Evolutionary conservation across 108 stramenopile genomes (phyloP).

Genomic region (Craspedostauros australis): DNA sequence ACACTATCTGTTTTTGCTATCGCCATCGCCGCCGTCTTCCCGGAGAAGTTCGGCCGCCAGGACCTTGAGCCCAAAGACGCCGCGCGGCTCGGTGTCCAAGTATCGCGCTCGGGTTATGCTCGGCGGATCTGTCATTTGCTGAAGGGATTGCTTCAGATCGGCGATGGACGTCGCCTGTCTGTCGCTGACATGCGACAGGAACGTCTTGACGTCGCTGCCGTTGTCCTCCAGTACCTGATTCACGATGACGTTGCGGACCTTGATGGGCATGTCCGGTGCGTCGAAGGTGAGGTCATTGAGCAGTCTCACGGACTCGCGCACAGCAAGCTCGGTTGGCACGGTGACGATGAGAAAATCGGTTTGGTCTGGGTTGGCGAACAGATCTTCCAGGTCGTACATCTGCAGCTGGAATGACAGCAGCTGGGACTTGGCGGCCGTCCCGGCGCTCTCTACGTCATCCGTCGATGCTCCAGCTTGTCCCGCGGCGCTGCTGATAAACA

Average conservation of each 20-base stretch:
- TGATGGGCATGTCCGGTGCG: slow-evolving; percentile 80
- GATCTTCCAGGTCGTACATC: slow-evolving; percentile 86
- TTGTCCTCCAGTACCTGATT: slow-evolving; percentile 80
- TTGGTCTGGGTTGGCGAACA: slow-evolving; percentile 72
- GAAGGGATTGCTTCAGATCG: slow-evolving; percentile 27
- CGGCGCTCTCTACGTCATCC: slow-evolving; percentile 60
- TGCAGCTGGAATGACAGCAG: slow-evolving; percentile 77
- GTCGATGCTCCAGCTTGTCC: slow-evolving; percentile 31
- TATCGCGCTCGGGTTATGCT: slow-evolving; percentile 54
- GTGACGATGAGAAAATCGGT: slow-evolving; percentile 93
- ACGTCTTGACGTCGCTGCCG: slow-evolving; percentile 34
- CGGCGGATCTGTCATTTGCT: slow-evolving; percentile 26
- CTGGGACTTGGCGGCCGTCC: slow-evolving; percentile 53
- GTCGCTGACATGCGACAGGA: slow-evolving; percentile 28
- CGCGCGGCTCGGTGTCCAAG: slow-evolving; percentile 80
- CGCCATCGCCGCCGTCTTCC: slow-evolving; percentile 22
- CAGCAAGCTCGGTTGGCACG: slow-evolving; percentile 82
- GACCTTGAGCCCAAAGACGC: slow-evolving; percentile 80
- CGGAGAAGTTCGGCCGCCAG: slow-evolving; percentile 50
- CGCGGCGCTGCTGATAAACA: slow-evolving; percentile 31
- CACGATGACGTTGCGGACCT: slow-evolving; percentile 75
- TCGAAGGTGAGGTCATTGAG: slow-evolving; percentile 86
- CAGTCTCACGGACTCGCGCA: slow-evolving; percentile 76
- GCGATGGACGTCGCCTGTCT: slow-evolving; percentile 31
- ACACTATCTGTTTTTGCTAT: too few relatives aligned